A percentile compares a stretch with the other conserved stretches of the same genome.
Evolutionary conservation across 202 grass and related monocot species (phyloP).

Genomic region (Brachypodium distachyon): DNA sequence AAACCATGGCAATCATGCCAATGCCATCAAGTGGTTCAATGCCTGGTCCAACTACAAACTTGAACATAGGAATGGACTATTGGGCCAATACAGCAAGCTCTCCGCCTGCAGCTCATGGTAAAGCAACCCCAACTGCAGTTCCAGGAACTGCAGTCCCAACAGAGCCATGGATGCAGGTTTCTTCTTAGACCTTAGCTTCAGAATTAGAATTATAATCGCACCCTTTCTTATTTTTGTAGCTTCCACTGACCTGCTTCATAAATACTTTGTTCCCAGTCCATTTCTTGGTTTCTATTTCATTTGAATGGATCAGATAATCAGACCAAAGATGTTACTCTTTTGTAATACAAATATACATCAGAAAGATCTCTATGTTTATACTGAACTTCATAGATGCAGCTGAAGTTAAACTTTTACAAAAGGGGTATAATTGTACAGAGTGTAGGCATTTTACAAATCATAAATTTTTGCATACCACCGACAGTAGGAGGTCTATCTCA

Average conservation of each 20-base stretch:
- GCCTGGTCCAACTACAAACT: constrained; percentile 63
- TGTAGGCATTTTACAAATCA: not conserved
- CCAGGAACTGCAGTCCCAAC: constrained; percentile 36
- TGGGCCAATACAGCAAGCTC: constrained; percentile 58
- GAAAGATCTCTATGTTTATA: not conserved
- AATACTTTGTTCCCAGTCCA: not conserved
- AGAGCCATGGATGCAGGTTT: constrained; percentile 79
- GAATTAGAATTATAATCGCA: not conserved
- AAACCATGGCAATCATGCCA: constrained; percentile 46
- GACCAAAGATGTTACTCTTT: not conserved
- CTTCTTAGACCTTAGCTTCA: constrained; percentile 8
- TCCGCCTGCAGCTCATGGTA: constrained; percentile 44
- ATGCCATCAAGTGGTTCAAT: constrained; percentile 57
- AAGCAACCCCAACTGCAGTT: constrained; percentile 33
- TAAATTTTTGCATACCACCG: not conserved
- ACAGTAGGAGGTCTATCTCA: not conserved
- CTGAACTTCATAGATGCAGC: not conserved
- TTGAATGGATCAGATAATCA: not conserved
- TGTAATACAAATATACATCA: not conserved
- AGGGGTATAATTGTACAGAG: not conserved
- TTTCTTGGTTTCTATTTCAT: constrained; percentile 16
- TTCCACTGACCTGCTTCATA: not conserved
- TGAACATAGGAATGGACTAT: constrained; percentile 98
- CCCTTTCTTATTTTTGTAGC: not conserved
- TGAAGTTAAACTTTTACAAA: not conserved